Evolutionary conservation across 805 yeast genomes (phyloP).

Genomic region (Candida parachauliodes): DNA sequence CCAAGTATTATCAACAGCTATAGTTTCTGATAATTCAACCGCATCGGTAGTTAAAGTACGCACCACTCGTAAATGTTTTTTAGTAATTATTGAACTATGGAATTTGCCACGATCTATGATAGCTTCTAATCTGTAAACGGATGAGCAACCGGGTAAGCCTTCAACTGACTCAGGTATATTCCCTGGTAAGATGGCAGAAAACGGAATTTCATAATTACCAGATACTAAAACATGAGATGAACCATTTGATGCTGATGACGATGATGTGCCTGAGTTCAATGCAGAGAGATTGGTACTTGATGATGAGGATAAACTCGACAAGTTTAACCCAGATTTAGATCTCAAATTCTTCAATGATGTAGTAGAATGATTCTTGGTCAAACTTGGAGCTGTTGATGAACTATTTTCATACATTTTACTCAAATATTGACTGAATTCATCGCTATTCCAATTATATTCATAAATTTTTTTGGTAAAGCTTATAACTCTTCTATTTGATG

Average conservation of each 20-base stretch:
- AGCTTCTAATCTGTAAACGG: constrained; percentile 72
- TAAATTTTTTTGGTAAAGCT: constrained; percentile 60
- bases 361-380: constrained; percentile 40
- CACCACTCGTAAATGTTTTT: constrained; percentile 73
- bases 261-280: constrained; percentile 14
- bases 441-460: constrained; percentile 76
- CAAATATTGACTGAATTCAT: constrained; percentile 47
- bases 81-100: constrained; percentile 58
- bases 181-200: constrained; percentile 81
- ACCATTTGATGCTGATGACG: constrained; percentile 6
- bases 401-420: constrained; percentile 27
- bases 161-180: constrained; percentile 82
- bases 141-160: constrained; percentile 78
- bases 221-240: constrained; percentile 44
- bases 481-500: constrained; percentile 29
- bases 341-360: constrained; percentile 36
- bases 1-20: constrained; percentile 94
- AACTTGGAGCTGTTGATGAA: constrained; percentile 17
- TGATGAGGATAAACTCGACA: constrained; percentile 14
- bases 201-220: constrained; percentile 91
- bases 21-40: constrained; percentile 83
- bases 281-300: constrained; percentile 25
- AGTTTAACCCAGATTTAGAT: constrained; percentile 32
- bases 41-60: constrained; percentile 87
- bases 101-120: constrained; percentile 80